These are phyloP conservation scores for Rhizomucor pusillus DNA, from an alignment of 371 early-diverging fungal genomes.

Conservation along the genomic window DNA sequence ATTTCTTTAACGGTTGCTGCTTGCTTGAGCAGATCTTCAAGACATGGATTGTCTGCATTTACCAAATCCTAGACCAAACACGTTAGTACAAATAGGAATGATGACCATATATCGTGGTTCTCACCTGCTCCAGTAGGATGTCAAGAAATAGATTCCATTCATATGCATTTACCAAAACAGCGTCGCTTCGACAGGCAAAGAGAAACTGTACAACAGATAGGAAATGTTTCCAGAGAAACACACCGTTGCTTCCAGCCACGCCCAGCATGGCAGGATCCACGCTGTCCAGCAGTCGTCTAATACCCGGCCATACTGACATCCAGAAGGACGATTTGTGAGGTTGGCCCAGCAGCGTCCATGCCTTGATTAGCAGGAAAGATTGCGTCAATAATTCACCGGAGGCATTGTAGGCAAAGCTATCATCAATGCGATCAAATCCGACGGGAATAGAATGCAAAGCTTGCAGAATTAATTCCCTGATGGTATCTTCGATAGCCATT, in stretches of 20 bases:
- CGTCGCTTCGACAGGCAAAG: conserved; percentile 35
- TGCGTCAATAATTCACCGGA: conserved; percentile 39
- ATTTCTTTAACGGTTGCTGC: conserved; percentile 28
- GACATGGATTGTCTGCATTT: not conserved
- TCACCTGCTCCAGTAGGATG: conserved; percentile 34
- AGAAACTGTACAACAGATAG: conserved; percentile 45
- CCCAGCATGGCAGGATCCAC: conserved; percentile 25
- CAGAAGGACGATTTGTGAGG: conserved; percentile 25
- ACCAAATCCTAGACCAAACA: no score
- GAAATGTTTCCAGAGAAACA: conserved; percentile 47
- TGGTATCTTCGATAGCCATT: conserved; percentile 31
- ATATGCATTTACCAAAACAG: conserved; percentile 37
- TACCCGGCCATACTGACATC: conserved; percentile 42
- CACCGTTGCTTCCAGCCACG: conserved; percentile 30
- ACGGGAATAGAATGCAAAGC: conserved; percentile 38
- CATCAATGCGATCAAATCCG: conserved; percentile 35
- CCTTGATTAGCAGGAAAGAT: conserved; percentile 39
- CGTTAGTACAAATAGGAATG: not conserved
- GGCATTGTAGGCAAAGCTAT: conserved; percentile 39
- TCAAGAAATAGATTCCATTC: conserved; percentile 48
- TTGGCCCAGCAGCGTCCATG: conserved; percentile 33
- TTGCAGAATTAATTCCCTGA: conserved; percentile 39
- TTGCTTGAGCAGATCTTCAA: conserved; percentile 28
- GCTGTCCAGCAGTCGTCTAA: conserved; percentile 26
- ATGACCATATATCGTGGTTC: not conserved